Conservation (phyloP, 306 rosid species). For the Dryas octopetala region DNA sequence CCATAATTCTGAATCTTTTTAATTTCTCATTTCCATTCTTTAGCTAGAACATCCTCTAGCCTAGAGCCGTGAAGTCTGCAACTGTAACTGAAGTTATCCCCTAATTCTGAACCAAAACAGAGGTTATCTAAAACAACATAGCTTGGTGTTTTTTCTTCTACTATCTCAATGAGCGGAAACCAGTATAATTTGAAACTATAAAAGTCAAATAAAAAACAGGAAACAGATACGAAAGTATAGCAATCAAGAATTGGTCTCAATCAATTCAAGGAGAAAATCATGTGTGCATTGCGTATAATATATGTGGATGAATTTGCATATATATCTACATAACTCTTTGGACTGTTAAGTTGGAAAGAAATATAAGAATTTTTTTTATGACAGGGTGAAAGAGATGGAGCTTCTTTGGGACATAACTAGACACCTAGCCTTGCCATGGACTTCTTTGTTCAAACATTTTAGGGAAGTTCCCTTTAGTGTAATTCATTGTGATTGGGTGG, state of each 20-base stretch:
- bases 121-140: background rate
- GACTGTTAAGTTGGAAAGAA: background rate
- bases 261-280: no score
- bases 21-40: background rate
- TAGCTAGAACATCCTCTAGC: no score
- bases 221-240: no score
- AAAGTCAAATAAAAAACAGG: no score
- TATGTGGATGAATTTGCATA: no score
- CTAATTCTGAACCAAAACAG: background rate
- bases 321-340: background rate
- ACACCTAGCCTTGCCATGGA: background rate
- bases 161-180: background rate
- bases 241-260: no score
- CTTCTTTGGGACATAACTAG: background rate
- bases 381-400: background rate
- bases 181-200: no score
- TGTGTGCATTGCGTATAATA: no score
- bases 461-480: background rate
- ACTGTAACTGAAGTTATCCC: background rate
- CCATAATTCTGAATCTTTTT: background rate
- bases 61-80: no score
- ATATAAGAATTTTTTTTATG: background rate
- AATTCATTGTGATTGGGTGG: background rate
- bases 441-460: conserved; percentile 1
- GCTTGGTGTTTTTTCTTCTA: background rate